Evolutionary conservation across 148 eudicot species (phyloP), one percentile per base, ranked within the genome.

Genomic region (Chenopodium quinoa): DNA sequence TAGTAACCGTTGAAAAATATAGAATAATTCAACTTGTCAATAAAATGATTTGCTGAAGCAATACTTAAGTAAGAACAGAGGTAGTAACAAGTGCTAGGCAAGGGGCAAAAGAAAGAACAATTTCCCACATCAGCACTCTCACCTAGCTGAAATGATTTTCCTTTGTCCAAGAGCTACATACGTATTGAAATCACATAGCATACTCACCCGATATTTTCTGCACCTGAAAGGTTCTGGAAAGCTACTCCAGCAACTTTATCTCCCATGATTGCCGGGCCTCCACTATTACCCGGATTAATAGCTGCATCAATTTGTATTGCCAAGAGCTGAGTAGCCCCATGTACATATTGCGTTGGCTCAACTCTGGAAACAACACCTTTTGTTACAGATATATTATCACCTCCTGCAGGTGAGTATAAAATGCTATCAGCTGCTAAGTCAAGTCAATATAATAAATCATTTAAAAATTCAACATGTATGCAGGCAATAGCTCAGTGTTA

Each of bases 281-380:
- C 99, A 87, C 98, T 93, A 74, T 96, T 96, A 71, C 99, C 99
- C 14, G 99, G 98, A 85, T 96, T 96, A 82, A 96, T 96, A 80
- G 99, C 99, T 16, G 99, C 99, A 89, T 96, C 99, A 82, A 96
- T 93, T 81, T 96, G 99, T 88, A 96, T 93, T 37, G 98, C 99
- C 84, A 96, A 81, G 40, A 96, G 90, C 85, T 93, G 97, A 48
- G 92, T 88, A 34, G 99, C 95, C 70, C 98, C 97, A 83, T 96
- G 99, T 34, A 93, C 97, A 81, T 96, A 96, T 77, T 93, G 98
- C 29, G 97, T 92, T 20, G 93, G 98, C 84, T 96, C 99, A 79
- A 96, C 97, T 88, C 99, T 93, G 63, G 99, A 96, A 32, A 96
- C 99, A 76, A 96, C 93, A 50, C 99, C 99, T 89, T 91, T 91